Base-by-base conservation (phyloP, 805 yeast genomes). In the Jamesozyma piceae region DNA sequence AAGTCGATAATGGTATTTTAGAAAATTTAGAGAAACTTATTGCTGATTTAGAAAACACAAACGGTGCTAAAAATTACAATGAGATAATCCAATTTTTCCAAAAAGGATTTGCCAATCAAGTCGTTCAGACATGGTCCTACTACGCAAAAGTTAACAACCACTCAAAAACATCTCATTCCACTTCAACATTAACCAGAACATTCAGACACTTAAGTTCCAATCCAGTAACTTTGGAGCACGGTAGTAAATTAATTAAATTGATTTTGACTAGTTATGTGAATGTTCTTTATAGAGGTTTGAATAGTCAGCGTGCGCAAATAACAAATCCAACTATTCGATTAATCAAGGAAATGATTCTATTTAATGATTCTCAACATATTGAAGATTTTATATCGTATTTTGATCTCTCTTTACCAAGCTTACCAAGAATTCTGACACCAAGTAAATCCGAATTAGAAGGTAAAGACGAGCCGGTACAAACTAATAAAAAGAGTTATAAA, bases 231-330 rank as follows among this genome's bases (percentile, higher is more conserved):
- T 31, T 50, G 2, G 55, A 46, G 24, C 45, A 48, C 36, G 64
- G 63, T 19, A 37, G 43, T 31, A 22, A 26, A 4, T 20, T 61
- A 22, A 58, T 80, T 43, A 70, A 69, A 39, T 72, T 72, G 13
- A 63, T 88, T 3, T 57, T 87, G 9, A 64, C 69, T 1, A 71
- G 69, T 37, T 76, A 83, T 55, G 57, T 73, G 35, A 83, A 80
- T 51, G 72, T 78, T 6, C 64, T 88, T 2, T 84, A 82, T 60
- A 68, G 94, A 50, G 78, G 82, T 15, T 64, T 88, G 32, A 74
- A 72, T 46, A 72, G 75, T 42, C 61, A 70, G 47, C 74, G 79
- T 48, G 76, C 83, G 0, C 67, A 75, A 1, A 55, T 72, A 1
- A 77, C 89, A 0, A 77, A 74, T 42, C 82, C 92, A 1, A 70